These are phyloP conservation scores for Cicer yamashitae DNA, from an alignment of 306 rosid genomes.

Conservation along the genomic window DNA sequence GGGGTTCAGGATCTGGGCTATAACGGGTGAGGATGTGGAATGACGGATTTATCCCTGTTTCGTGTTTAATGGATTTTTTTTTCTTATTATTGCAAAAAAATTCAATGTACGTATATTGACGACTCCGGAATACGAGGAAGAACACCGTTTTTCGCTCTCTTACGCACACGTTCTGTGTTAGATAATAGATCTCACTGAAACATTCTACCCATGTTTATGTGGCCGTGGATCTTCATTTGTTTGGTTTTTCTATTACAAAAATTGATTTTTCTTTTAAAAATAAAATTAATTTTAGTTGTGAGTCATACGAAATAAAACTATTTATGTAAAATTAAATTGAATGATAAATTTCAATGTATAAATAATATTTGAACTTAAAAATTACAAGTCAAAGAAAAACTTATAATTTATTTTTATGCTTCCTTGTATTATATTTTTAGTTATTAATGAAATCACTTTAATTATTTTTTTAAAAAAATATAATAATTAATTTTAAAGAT, in stretches of 20 bases:
- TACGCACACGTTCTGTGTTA: conserved; percentile 23
- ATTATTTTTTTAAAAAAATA: too few species aligned
- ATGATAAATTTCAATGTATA: too few species aligned
- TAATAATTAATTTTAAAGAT: too few species aligned
- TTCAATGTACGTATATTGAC: background rate
- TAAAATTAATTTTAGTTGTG: too few species aligned
- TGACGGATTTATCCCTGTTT: conserved; percentile 22
- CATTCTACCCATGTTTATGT: background rate
- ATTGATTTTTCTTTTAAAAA: too few species aligned
- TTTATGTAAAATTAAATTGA: too few species aligned
- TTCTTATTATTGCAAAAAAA: background rate
- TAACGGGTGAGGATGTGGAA: background rate
- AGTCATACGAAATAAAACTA: too few species aligned
- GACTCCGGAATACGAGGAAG: conserved; percentile 38
- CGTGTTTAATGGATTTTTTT: background rate
- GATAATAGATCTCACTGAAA: background rate
- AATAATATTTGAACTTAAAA: too few species aligned
- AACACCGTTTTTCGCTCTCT: conserved; percentile 38
- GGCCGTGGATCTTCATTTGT: background rate
- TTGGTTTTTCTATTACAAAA: background rate
- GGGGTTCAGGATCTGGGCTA: background rate
- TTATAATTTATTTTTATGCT: too few species aligned
- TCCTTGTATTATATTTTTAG: too few species aligned
- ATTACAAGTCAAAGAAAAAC: too few species aligned
- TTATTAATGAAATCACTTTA: too few species aligned